Percentiles rank a stretch among this genome's conserved stretches.
phyloP scores from a whole-genome alignment of 331 rosid genomes.

The Arachis monticola region DNA sequence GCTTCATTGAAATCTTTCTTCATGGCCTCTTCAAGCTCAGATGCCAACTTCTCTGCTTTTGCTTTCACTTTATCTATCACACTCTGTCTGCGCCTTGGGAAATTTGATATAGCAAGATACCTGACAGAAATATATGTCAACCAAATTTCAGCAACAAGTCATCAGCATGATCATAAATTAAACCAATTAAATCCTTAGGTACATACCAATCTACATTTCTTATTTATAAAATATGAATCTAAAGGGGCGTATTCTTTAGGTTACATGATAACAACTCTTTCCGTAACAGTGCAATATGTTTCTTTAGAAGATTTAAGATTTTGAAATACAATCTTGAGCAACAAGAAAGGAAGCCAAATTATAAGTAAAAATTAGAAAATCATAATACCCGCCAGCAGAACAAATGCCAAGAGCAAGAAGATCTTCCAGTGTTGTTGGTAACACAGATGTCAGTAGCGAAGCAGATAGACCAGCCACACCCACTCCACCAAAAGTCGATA shows the following conservation, averaged over 20 bases:
- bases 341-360: constrained; percentile 31
- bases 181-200: neutral
- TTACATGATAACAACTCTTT: too few relatives aligned
- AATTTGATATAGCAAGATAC: constrained; percentile 67
- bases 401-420: constrained; percentile 98
- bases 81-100: constrained; percentile 72
- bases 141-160: constrained; percentile 7
- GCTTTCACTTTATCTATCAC: constrained; percentile 76
- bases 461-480: constrained; percentile 97
- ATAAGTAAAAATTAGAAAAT: too few relatives aligned
- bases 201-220: neutral
- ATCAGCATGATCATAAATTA: neutral
- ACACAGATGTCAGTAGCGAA: constrained; percentile 88
- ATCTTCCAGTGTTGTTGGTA: constrained; percentile 85
- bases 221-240: too few relatives aligned
- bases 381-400: constrained; percentile 87
- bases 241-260: too few relatives aligned
- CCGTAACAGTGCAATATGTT: neutral
- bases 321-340: neutral
- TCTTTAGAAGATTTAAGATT: constrained; percentile 9
- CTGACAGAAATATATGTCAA: constrained; percentile 48
- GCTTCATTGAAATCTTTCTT: constrained; percentile 76
- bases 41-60: constrained; percentile 71
- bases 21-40: constrained; percentile 86
- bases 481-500: constrained; percentile 86